A percentile compares a stretch with the other conserved stretches of the same genome.
Evolutionary conservation across 2,329 filamentous ascomycete genomes (phyloP).

Genomic region (Pestalotiopsis sp.): DNA sequence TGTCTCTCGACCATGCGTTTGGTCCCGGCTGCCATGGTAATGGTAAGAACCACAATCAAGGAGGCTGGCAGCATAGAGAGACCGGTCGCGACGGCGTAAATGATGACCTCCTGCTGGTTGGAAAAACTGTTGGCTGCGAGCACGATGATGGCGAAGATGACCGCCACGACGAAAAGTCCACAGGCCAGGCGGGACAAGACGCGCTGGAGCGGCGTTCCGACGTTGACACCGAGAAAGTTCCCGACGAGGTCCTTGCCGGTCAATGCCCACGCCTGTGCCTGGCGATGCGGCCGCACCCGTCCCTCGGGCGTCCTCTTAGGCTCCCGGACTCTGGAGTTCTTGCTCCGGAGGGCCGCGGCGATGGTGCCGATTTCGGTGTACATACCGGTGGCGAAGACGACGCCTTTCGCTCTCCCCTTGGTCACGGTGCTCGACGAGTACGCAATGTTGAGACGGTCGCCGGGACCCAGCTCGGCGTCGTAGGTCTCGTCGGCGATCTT

Average conservation of each 20-base stretch:
- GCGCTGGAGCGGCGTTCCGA: slow-evolving; percentile 70
- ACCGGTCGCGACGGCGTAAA: slow-evolving; percentile 62
- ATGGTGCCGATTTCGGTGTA: slow-evolving; percentile 68
- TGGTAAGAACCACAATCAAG: slow-evolving; percentile 68
- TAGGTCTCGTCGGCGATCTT: slow-evolving; percentile 55
- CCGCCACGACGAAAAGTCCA: slow-evolving; percentile 66
- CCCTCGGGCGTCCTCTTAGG: slow-evolving; percentile 57
- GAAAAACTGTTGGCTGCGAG: slow-evolving; percentile 64
- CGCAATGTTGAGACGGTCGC: slow-evolving; percentile 65
- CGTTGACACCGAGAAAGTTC: slow-evolving; percentile 67
- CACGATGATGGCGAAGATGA: slow-evolving; percentile 71
- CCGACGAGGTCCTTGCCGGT: slow-evolving; percentile 62
- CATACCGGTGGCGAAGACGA: slow-evolving; percentile 64
- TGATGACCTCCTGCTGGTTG: slow-evolving; percentile 61
- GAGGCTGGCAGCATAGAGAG: slow-evolving; percentile 64
- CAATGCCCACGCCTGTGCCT: slow-evolving; percentile 47
- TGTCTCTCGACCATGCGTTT: slow-evolving; percentile 60
- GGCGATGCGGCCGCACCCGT: slow-evolving; percentile 54
- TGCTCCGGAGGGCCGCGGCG: slow-evolving; percentile 60
- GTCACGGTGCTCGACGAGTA: slow-evolving; percentile 66
- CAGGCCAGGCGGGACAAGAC: slow-evolving; percentile 71
- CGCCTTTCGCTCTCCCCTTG: slow-evolving; percentile 61
- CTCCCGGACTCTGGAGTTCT: slow-evolving; percentile 52
- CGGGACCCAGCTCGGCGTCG: slow-evolving; percentile 55
- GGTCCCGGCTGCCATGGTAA: slow-evolving; percentile 65